Base-by-base conservation (phyloP, 148 eudicot genomes). In the Persicaria maculosa region DNA sequence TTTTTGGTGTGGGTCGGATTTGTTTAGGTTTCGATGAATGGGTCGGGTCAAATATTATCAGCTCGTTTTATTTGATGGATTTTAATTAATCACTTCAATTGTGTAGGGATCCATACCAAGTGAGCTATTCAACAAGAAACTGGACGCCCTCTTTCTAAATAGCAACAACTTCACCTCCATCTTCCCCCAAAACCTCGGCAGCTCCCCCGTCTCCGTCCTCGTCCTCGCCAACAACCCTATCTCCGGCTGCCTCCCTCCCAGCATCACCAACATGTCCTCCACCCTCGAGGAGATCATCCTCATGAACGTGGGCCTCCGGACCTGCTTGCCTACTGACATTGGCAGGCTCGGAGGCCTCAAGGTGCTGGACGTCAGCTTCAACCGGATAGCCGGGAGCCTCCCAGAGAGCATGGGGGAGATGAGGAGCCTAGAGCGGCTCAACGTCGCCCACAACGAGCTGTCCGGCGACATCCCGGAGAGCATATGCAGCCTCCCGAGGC, bases 371-470 rank as follows among this genome's bases (percentile, higher is more conserved):
- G 5, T 82, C 5, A 71, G 74, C 36, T 4, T 4, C 45, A 82
- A 82, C 74, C 69, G 76, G 10, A 73, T 95, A 7, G 80, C 84
- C 15, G 98, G 98, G 2, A 72, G 88, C 0, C 31, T 95, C 16
- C 93, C 93, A 0, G 2, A 14, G 0, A 71, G 80, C 6, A 75
- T 94, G 11, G 82, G 86, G 6, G 46, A 75, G 1, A 80, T 92
- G 91, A 81, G 70, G 78, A 88, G 86, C 76, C 61, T 95, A 20
- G 91, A 92, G 68, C 86, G 90, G 75, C 76, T 95, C 2, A 85
- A 95, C 54, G 88, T 95, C 17, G 93, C 91, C 1, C 93, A 95
- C 65, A 95, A 95, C 57, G 55, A 71, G 12, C 83, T 95, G 68
- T 88, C 97, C 0, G 98, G 97, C 0, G 78, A 55, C 2, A 81